These are phyloP conservation scores for Diaporthe sp. DNA, from an alignment of 2,329 filamentous ascomycete species.

Conservation along the genomic window DNA sequence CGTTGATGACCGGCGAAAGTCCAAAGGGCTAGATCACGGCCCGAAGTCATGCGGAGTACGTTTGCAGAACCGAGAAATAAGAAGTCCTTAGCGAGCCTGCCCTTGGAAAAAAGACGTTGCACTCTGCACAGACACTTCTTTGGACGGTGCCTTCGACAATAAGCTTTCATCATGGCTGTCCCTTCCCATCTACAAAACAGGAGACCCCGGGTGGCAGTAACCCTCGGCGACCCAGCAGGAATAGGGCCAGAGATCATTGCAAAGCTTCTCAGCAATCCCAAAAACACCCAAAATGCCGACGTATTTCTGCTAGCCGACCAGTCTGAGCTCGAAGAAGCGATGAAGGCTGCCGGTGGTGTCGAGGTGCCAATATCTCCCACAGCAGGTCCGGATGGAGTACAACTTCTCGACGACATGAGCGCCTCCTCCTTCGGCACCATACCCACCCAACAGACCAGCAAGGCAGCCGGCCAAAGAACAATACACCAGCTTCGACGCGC, in stretches of 20 bases:
- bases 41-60: neutral
- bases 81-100: neutral
- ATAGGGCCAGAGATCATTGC: slow-evolving; percentile 51
- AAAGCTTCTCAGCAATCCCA: slow-evolving; percentile 50
- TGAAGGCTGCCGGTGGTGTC: slow-evolving; percentile 44
- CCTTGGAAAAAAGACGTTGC: neutral
- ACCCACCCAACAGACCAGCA: slow-evolving; percentile 42
- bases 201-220: slow-evolving; percentile 50
- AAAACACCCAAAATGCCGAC: slow-evolving; percentile 48
- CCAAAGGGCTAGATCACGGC: neutral
- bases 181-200: slow-evolving; percentile 1
- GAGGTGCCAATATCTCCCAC: slow-evolving; percentile 39
- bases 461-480: slow-evolving; percentile 45
- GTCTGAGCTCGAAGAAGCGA: slow-evolving; percentile 46
- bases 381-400: slow-evolving; percentile 45
- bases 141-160: neutral
- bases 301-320: slow-evolving; percentile 46
- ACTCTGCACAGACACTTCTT: neutral
- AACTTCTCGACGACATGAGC: slow-evolving; percentile 48
- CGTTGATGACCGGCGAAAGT: neutral
- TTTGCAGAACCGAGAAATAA: neutral
- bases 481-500: slow-evolving; percentile 50
- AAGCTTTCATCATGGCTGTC: neutral
- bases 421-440: slow-evolving; percentile 41
- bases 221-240: slow-evolving; percentile 51